Evolutionary conservation across 805 yeast genomes (phyloP).

Genomic region (Cyberlindnera mycetangii): DNA sequence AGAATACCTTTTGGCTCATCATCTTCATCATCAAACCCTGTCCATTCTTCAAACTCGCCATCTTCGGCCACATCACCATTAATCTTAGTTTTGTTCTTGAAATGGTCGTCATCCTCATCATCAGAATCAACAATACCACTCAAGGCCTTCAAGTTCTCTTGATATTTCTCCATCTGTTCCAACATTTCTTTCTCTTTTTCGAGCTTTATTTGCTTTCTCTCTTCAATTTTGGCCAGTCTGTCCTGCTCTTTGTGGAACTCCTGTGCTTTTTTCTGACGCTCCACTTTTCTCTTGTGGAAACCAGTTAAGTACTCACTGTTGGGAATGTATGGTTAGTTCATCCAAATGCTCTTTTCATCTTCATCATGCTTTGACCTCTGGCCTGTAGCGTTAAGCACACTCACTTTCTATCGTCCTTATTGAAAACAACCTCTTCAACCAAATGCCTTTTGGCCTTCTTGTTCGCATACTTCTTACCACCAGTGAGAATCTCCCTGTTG

Average conservation of each 20-base stretch:
- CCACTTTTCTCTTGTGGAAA: constrained; percentile 88
- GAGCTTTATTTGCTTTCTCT: constrained; percentile 63
- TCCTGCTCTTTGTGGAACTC: constrained; percentile 76
- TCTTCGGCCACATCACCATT: constrained; percentile 31
- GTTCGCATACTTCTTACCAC: constrained; percentile 76
- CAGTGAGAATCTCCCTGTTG: constrained; percentile 84
- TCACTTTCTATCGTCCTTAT: constrained; percentile 63
- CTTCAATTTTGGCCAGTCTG: constrained; percentile 67
- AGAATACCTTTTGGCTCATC: constrained; percentile 25
- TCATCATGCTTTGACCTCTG: no score
- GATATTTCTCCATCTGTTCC: constrained; percentile 56
- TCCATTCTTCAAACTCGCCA: constrained; percentile 34
- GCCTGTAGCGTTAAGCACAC: no score
- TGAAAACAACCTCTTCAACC: constrained; percentile 83
- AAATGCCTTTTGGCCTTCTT: constrained; percentile 63
- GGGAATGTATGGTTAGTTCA: background rate
- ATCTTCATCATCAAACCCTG: constrained; percentile 35
- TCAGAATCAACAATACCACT: constrained; percentile 22
- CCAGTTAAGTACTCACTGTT: constrained; percentile 79
- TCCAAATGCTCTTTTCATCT: no score
- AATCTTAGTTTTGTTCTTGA: background rate
- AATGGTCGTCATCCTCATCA: constrained; percentile 17
- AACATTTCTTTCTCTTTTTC: constrained; percentile 67
- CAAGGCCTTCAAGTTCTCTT: constrained; percentile 39
- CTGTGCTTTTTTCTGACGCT: constrained; percentile 83